Evolutionary conservation across 352 stramenopile genomes (phyloP).

Genomic region (Pythium rhizo-oryzae): DNA sequence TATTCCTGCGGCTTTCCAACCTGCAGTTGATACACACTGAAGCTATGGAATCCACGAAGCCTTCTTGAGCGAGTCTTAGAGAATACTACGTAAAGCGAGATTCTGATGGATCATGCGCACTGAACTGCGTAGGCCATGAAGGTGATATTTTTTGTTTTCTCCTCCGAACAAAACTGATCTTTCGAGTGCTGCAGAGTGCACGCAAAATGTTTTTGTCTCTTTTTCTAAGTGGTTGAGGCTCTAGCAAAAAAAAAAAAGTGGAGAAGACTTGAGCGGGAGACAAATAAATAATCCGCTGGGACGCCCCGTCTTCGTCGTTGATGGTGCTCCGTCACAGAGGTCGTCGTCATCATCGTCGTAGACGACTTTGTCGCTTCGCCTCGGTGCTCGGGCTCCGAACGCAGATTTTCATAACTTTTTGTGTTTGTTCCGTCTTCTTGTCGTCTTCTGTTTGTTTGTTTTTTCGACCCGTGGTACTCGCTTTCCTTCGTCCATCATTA

Average conservation of each 20-base stretch:
- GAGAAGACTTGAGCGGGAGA: conserved; percentile 26
- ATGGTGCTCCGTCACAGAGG: neutral
- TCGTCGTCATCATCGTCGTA: neutral
- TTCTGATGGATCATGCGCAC: conserved; percentile 3
- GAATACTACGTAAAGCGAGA: too few species aligned
- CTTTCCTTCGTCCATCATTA: conserved; percentile 1
- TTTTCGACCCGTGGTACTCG: conserved; percentile 1
- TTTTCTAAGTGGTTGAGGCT: conserved; percentile 25
- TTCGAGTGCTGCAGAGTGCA: conserved; percentile 11
- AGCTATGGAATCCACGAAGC: neutral
- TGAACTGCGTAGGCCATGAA: conserved; percentile 5
- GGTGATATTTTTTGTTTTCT: conserved; percentile 14
- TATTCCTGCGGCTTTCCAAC: conserved; percentile 47
- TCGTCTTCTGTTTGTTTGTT: conserved; percentile 8
- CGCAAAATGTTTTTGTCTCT: conserved; percentile 15
- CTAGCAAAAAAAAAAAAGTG: conserved; percentile 27
- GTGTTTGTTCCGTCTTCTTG: conserved; percentile 13
- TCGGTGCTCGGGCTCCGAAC: conserved; percentile 11
- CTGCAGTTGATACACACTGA: conserved; percentile 30
- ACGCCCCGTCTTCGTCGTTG: conserved; percentile 15
- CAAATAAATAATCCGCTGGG: conserved; percentile 35
- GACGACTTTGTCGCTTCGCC: neutral
- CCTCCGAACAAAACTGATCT: conserved; percentile 29
- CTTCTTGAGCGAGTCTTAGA: neutral
- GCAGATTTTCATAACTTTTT: conserved; percentile 24